Base-by-base conservation (phyloP, 176 grass and related monocot species). In the Musa itinerans region DNA sequence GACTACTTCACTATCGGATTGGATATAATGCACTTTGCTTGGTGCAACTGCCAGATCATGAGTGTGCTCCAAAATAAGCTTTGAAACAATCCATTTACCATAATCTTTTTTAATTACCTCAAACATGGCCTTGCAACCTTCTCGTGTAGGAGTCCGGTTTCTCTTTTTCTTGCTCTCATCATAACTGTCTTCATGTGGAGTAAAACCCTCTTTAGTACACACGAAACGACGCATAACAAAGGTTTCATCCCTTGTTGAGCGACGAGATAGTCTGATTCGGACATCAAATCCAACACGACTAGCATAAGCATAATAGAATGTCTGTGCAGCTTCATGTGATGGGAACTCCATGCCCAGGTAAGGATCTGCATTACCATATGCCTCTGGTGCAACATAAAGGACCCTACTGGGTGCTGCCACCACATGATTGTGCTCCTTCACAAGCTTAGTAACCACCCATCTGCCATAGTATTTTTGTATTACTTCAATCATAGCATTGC, bases 1-100 rank as follows among this genome's bases (percentile, higher is more conserved):
- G 63, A 92, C 89, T 17, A 88, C 89, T 72, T 92, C 83, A 72
- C 74, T 88, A 50, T 92, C 80, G 6, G 85, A 85, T 52, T 88
- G 89, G 77, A 88, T 92, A 80, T 92, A 92, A 69, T 85, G 89
- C 57, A 92, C 85, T 71, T 92, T 92, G 81, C 70, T 87, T 78
- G 76, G 72, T 79, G 82, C 79, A 65, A 79, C 64, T 2, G 74
- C 69, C 73, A 92, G 84, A 81, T 88, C 89, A 92, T 92, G 85
- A 57, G 89, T 88, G 76, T 83, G 85, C 34, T 82, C 80, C 63
- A 88, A 81, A 34, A 85, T 83, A 83, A 91, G 85, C 78, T 91
- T 91, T 56, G 89, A 87, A 79, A 85, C 85, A 54, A 87, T 76
- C 85, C 89, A 91, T 74, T 83, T 87, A 75, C 79, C 88, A 51